phyloP scores from a whole-genome alignment of 805 yeast species.

The Suhomyces sp. region DNA sequence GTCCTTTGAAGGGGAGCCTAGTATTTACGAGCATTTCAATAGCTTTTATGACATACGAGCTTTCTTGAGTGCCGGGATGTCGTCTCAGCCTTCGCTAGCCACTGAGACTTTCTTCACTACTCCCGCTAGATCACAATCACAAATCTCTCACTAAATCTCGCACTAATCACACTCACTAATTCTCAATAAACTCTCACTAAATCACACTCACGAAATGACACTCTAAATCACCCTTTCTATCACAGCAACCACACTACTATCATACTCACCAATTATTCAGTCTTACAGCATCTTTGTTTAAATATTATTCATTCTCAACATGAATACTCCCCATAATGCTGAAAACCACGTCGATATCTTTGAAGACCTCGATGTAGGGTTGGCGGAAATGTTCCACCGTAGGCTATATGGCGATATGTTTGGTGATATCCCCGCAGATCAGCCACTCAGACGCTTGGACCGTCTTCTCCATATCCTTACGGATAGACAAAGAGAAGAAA shows the following conservation, averaged over 20 bases:
- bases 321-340: background rate
- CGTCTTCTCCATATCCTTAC: background rate
- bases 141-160: background rate
- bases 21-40: background rate
- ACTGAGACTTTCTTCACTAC: background rate
- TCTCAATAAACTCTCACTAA: background rate
- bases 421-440: conserved; percentile 1
- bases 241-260: background rate
- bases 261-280: background rate
- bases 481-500: background rate
- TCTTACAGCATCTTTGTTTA: background rate
- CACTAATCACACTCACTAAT: background rate
- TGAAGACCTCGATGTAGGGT: conserved; percentile 18
- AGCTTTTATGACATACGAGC: background rate
- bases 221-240: background rate
- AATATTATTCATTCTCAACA: background rate
- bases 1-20: background rate
- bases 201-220: background rate
- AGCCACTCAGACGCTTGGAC: background rate
- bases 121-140: background rate
- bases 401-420: conserved; percentile 14
- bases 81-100: background rate
- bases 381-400: conserved; percentile 18
- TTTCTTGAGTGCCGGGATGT: background rate
- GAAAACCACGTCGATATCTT: conserved; percentile 17